These are phyloP conservation scores for Fragaria vesca DNA, from an alignment of 306 rosid genomes.

Conservation along the genomic window DNA sequence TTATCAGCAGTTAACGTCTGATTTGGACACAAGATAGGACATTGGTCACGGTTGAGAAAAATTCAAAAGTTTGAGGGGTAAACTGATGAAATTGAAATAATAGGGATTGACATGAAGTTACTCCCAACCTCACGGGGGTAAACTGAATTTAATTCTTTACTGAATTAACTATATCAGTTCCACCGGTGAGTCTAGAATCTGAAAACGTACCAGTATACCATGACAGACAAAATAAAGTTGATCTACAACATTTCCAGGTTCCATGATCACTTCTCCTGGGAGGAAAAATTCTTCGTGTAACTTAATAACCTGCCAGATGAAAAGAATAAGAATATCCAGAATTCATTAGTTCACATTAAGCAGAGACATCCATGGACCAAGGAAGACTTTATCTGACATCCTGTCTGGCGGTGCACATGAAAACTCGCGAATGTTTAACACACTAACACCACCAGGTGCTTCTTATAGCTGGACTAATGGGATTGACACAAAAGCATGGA, in stretches of 20 bases:
- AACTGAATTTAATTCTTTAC: neutral
- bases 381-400: slow-evolving; percentile 1
- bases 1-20: too few species aligned
- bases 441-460: neutral
- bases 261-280: slow-evolving; percentile 90
- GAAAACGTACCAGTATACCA: slow-evolving; percentile 73
- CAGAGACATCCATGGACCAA: neutral
- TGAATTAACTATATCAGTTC: neutral
- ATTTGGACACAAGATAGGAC: too few species aligned
- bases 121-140: too few species aligned
- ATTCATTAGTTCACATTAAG: slow-evolving; percentile 9
- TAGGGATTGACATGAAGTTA: too few species aligned
- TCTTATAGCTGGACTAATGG: neutral
- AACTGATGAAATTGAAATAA: too few species aligned
- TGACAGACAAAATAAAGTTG: slow-evolving; percentile 93
- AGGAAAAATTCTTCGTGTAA: slow-evolving; percentile 95
- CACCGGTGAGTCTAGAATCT: slow-evolving; percentile 8
- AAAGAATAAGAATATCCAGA: slow-evolving; percentile 20
- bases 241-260: slow-evolving; percentile 86
- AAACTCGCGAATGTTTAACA: neutral
- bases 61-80: too few species aligned
- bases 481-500: neutral
- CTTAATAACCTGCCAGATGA: slow-evolving; percentile 62
- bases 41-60: too few species aligned
- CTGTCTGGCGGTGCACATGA: neutral